Base-by-base conservation (phyloP, 23 red algal species). In the Pyropia haitanensis region DNA sequence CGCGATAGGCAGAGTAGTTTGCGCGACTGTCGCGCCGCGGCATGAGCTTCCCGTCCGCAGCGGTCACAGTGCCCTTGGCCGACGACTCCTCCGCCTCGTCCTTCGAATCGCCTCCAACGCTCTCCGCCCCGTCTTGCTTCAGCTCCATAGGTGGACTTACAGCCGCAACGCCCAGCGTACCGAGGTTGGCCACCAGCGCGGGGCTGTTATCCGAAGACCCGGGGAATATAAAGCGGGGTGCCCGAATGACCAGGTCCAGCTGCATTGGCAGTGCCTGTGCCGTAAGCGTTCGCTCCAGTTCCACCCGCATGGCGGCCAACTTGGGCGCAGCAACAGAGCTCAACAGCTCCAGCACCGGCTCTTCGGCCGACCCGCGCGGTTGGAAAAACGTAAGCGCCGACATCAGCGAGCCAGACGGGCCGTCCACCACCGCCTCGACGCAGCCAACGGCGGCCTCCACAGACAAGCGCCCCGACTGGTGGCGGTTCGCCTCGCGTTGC, bases 301-400 rank as follows among this genome's bases (percentile, higher is more conserved):
- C 75, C 74, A 89, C 77, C 63, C 84, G 66, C 25, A 89, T 31
- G 49, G 72, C 75, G 3, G 75, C 76, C 24, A 89, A 75, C 49
- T 65, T 59, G 10, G 66, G 62, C 21, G 71, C 76, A 12, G 84
- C 84, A 49, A 72, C 84, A 51, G 84, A 70, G 24, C 84, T 72
- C 8, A 89, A 53, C 46, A 89, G 74, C 16, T 73, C 68, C 84
- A 89, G 76, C 13, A 89, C 77, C 60, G 84, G 75, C 51, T 89
- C 84, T 31, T 80, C 65, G 29, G 61, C 76, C 63, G 66, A 59
- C 31, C 76, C 76, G 67, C 67, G 69, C 49, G 84, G 75, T 25
- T 68, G 75, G 63, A 70, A 89, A 39, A 89, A 89, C 66, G 76
- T 88, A 15, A 79, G 33, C 14, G 71, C 82, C 64, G 71, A 88